Conservation (phyloP, 169 alveolate species). For the Cryptosporidium baileyi region DNA sequence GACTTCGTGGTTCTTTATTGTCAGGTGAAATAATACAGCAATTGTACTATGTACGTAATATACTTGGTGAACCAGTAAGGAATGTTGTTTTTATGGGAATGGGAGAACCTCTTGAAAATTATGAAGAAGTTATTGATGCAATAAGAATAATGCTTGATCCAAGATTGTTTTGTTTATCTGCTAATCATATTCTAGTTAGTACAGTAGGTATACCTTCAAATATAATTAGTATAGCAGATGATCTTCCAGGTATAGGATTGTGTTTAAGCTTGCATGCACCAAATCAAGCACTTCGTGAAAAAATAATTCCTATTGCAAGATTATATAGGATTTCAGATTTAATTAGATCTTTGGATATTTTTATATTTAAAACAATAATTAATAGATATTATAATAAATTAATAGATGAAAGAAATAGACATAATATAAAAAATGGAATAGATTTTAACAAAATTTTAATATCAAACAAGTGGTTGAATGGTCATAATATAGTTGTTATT, state of each 20-base stretch:
- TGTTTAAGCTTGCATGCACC: conserved; percentile 77
- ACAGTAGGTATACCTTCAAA: conserved; percentile 75
- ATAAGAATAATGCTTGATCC: conserved; percentile 35
- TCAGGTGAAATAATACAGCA: conserved; percentile 77
- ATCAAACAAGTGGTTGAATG: neutral
- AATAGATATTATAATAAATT: conserved; percentile 18
- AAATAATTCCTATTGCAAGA: conserved; percentile 70
- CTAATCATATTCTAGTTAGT: conserved; percentile 65
- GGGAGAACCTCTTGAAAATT: conserved; percentile 79
- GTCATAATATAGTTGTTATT: conserved; percentile 66
- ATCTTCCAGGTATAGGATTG: conserved; percentile 73
- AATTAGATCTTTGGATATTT: conserved; percentile 63
- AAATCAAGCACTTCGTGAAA: conserved; percentile 69
- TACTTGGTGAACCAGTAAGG: conserved; percentile 63
- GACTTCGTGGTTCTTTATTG: conserved; percentile 71
- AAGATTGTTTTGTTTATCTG: conserved; percentile 40
- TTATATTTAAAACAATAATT: conserved; percentile 32
- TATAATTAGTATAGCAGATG: conserved; percentile 71
- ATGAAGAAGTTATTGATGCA: conserved; percentile 72
- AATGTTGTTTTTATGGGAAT: conserved; percentile 78
- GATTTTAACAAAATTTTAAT: conserved; percentile 19
- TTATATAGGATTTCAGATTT: conserved; percentile 67
- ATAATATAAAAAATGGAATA: neutral
- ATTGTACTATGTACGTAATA: conserved; percentile 62
- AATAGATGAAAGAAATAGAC: conserved; percentile 20